phyloP scores from a whole-genome alignment of 768 basidiomycete species.

The Pleurotus salmoneostramineus region DNA sequence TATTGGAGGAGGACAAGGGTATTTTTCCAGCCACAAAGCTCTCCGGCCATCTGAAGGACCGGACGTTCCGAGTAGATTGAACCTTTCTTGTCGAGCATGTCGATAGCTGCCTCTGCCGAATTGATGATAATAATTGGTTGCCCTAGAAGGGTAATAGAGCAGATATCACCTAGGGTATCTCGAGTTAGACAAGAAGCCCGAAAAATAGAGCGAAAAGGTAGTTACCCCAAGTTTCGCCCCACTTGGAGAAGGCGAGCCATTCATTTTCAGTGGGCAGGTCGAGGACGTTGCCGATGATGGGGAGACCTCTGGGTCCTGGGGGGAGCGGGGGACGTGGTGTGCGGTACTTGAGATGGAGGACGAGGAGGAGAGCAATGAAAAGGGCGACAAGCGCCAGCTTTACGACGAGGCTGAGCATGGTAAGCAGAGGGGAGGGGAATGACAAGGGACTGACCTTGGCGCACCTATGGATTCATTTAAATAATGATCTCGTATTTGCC shows the following conservation, averaged over 20 bases:
- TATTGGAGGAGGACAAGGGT: conserved; percentile 54
- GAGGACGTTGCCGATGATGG: conserved; percentile 28
- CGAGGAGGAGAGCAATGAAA: conserved; percentile 1
- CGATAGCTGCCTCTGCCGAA: conserved; percentile 42
- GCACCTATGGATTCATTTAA: background rate
- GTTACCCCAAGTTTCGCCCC: conserved; percentile 44
- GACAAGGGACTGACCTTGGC: background rate
- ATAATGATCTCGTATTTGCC: background rate
- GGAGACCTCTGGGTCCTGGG: conserved; percentile 34
- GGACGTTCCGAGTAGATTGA: conserved; percentile 69
- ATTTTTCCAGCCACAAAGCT: conserved; percentile 56
- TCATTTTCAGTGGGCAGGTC: conserved; percentile 20
- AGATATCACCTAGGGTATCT: conserved; percentile 46
- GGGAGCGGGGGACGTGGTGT: conserved; percentile 17
- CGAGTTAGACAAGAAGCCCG: conserved; percentile 4
- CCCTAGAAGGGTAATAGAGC: conserved; percentile 55
- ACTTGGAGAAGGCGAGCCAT: conserved; percentile 25
- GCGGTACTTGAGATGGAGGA: conserved; percentile 1
- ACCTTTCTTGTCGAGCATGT: conserved; percentile 66
- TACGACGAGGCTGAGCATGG: background rate
- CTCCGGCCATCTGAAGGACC: conserved; percentile 46
- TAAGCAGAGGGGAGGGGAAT: background rate
- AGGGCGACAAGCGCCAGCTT: background rate
- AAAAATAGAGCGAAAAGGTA: background rate
- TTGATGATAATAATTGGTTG: conserved; percentile 58